A percentile compares a stretch with the other conserved stretches of the same genome.
Conservation (phyloP, 495 filamentous ascomycete species). For the Aspergillus diversus region DNA sequence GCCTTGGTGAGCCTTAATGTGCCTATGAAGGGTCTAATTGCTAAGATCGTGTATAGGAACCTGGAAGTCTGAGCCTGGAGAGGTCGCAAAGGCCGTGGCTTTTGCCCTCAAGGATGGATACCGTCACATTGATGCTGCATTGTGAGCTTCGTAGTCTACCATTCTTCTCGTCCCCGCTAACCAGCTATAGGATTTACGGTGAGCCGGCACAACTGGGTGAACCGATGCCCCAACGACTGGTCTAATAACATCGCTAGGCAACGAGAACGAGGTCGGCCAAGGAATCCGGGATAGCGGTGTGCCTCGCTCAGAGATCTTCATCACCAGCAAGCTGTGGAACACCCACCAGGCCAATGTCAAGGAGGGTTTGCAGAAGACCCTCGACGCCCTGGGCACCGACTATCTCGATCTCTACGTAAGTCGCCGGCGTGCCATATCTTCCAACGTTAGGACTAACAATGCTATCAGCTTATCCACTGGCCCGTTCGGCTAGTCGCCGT, state of each 20-base stretch:
- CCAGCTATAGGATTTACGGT: neutral
- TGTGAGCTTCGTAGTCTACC: neutral
- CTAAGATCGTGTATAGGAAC: neutral
- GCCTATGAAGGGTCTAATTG: neutral
- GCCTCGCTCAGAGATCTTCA: constrained; percentile 64
- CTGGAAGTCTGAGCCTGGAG: constrained; percentile 8
- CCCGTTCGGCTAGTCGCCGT: constrained; percentile 9
- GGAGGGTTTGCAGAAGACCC: constrained; percentile 1
- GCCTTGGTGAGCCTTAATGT: neutral
- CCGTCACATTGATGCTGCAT: constrained; percentile 11
- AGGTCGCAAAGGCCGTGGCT: neutral
- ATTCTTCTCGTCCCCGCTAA: neutral
- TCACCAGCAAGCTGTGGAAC: constrained; percentile 22
- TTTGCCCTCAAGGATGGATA: constrained; percentile 12
- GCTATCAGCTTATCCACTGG: constrained; percentile 10
- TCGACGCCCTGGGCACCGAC: constrained; percentile 4
- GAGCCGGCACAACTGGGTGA: neutral
- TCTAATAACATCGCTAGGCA: constrained; percentile 41
- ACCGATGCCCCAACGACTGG: neutral
- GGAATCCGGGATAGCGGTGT: constrained; percentile 62
- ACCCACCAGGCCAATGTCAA: constrained; percentile 10
- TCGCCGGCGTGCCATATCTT: neutral
- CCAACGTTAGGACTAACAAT: neutral
- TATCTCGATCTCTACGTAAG: constrained; percentile 12
- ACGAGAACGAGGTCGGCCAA: constrained; percentile 68